Evolutionary conservation across 495 filamentous ascomycete genomes (phyloP).

Genomic region (Terfezia claveryi): DNA sequence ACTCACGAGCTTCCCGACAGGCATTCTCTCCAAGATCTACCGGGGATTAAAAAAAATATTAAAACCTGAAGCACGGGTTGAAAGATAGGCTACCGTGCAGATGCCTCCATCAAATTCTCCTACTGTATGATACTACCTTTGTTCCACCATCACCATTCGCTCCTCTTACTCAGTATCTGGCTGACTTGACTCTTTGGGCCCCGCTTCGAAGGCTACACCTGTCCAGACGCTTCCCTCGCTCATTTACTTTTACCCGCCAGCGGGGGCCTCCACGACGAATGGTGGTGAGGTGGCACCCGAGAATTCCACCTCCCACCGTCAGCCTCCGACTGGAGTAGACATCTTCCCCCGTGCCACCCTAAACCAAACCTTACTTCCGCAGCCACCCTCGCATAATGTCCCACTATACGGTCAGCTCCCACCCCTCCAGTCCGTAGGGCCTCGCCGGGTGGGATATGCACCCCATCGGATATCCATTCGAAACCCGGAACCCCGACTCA

Average conservation of each 20-base stretch:
- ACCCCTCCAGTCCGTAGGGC: neutral
- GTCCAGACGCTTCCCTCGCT: neutral
- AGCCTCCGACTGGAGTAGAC: too few relatives aligned
- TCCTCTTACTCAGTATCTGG: too few relatives aligned
- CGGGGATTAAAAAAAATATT: neutral
- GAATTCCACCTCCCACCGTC: too few relatives aligned
- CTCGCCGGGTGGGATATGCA: neutral
- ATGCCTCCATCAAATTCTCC: slow-evolving; percentile 19
- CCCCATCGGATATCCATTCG: neutral
- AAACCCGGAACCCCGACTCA: slow-evolving; percentile 7
- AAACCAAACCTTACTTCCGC: neutral
- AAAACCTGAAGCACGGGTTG: neutral
- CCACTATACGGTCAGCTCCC: neutral
- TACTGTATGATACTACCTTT: slow-evolving; percentile 7
- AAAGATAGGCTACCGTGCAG: neutral
- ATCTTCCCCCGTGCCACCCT: too few relatives aligned
- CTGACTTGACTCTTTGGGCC: neutral
- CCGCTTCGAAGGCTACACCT: neutral
- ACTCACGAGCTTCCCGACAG: too few relatives aligned
- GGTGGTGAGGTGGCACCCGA: too few relatives aligned
- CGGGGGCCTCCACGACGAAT: neutral
- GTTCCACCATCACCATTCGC: too few relatives aligned
- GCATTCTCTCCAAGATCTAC: too few relatives aligned
- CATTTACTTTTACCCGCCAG: neutral
- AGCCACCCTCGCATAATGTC: neutral